phyloP scores from a whole-genome alignment of 1,139 yeast species.

The Arxiozyma slooffiae region DNA sequence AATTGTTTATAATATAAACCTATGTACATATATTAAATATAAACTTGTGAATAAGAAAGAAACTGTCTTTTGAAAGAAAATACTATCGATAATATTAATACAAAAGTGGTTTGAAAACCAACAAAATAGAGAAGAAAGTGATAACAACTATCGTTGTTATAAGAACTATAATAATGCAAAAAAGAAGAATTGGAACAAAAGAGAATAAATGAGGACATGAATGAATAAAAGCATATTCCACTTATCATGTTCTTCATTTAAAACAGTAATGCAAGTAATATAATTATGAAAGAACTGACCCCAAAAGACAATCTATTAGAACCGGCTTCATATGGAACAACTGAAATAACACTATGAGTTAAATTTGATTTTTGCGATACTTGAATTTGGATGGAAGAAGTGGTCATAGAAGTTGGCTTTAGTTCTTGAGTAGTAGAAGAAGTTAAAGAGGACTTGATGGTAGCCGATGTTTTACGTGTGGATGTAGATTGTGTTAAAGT shows the following conservation, averaged over 20 bases:
- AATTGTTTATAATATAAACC: neutral
- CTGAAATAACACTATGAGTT: conserved; percentile 4
- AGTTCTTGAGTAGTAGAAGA: neutral
- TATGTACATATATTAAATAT: neutral
- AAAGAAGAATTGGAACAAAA: neutral
- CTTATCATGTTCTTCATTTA: neutral
- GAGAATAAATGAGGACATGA: neutral
- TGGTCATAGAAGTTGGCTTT: neutral
- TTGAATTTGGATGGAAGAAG: neutral
- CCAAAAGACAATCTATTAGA: conserved; percentile 6
- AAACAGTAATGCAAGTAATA: conserved; percentile 7
- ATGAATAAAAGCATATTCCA: neutral
- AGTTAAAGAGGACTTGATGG: neutral
- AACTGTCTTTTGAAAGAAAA: neutral
- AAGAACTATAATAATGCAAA: neutral
- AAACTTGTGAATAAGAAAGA: neutral
- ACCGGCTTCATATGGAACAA: conserved; percentile 8
- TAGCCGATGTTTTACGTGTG: conserved; percentile 1
- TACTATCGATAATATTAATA: neutral
- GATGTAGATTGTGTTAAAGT: neutral
- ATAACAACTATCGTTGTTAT: neutral
- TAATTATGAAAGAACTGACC: conserved; percentile 5
- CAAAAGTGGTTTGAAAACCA: neutral
- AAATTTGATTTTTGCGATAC: neutral
- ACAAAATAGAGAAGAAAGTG: neutral